Evolutionary conservation across 2,329 filamentous ascomycete species (phyloP), one percentile per base, ranked within the genome.

Genomic region (Venturia asperata): DNA sequence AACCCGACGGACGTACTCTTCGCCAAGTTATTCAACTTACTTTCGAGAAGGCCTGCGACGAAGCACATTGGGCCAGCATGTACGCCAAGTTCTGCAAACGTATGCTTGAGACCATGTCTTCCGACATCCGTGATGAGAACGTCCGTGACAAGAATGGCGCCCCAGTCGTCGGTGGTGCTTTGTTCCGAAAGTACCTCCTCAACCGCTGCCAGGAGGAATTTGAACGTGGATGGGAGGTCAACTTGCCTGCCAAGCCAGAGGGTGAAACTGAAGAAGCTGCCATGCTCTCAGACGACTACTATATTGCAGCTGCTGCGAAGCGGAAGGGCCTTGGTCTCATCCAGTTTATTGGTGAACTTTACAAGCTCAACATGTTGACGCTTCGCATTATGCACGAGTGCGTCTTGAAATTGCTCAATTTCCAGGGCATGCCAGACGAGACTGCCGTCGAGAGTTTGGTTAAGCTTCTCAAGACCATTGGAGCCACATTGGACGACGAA

Each of bases 331-430:
- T 99, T 69, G 94, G 94, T 87, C 85, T 99, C 27, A 93, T 99
- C 69, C 93, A 97, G 79, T 99, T 99, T 80, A 99, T 99, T 74
- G 94, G 94, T 81, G 94, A 99, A 79, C 86, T 99, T 58, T 99
- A 96, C 86, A 99, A 97, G 83, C 87, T 99, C 67, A 88, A 89
- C 75, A 99, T 99, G 94, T 85, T 99, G 77, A 99, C 94, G 67
- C 91, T 97, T 77, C 90, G 93, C 76, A 99, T 99, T 79, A 99
- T 99, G 94, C 93, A 99, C 81, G 91, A 97, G 78, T 99, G 94
- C 84, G 92, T 99, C 37, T 88, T 92, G 80, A 96, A 96, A 79
- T 85, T 99, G 68, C 90, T 99, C 70, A 93, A 99, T 79, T 97
- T 95, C 77, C 89, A 93, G 73, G 92, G 91, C 68, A 81, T 91